Evolutionary conservation across 768 basidiomycete species (phyloP).

Genomic region (Mycena albidolilacea): DNA sequence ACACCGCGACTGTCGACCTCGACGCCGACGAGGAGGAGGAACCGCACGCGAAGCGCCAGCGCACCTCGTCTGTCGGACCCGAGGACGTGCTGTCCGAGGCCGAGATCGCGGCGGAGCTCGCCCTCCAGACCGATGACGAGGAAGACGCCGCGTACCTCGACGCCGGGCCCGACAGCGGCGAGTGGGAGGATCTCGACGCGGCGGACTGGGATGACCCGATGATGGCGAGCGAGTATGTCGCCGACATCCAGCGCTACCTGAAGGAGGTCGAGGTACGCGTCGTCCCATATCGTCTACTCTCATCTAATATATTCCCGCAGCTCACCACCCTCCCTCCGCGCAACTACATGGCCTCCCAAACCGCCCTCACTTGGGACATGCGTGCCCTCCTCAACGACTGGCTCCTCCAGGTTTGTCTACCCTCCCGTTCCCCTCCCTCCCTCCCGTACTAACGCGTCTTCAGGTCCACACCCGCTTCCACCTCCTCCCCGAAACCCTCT

Average conservation of each 20-base stretch:
- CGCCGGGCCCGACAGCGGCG: constrained; percentile 47
- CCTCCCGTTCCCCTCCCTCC: neutral
- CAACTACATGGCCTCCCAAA: constrained; percentile 88
- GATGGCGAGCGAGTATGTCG: constrained; percentile 95
- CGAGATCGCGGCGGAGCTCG: constrained; percentile 59
- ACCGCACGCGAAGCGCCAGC: constrained; percentile 32
- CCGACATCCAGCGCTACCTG: constrained; percentile 90
- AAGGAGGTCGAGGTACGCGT: constrained; percentile 81
- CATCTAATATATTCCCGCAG: constrained; percentile 54
- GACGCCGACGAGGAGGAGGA: constrained; percentile 33
- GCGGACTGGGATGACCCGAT: constrained; percentile 91
- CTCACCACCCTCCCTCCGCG: constrained; percentile 83
- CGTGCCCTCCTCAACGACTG: constrained; percentile 92
- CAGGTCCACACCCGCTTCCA: constrained; percentile 89
- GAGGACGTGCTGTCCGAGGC: constrained; percentile 54
- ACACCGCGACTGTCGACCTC: constrained; percentile 1
- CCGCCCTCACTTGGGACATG: constrained; percentile 91
- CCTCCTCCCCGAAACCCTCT: constrained; percentile 91
- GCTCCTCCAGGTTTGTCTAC: constrained; percentile 84
- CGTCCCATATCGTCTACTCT: neutral
- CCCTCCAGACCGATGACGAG: constrained; percentile 51
- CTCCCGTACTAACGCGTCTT: neutral
- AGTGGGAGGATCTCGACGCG: constrained; percentile 91
- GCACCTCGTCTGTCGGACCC: constrained; percentile 47
- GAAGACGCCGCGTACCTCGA: constrained; percentile 60